Base-by-base conservation (phyloP, 2,329 filamentous ascomycete species). In the Aureobasidium pullulans region DNA sequence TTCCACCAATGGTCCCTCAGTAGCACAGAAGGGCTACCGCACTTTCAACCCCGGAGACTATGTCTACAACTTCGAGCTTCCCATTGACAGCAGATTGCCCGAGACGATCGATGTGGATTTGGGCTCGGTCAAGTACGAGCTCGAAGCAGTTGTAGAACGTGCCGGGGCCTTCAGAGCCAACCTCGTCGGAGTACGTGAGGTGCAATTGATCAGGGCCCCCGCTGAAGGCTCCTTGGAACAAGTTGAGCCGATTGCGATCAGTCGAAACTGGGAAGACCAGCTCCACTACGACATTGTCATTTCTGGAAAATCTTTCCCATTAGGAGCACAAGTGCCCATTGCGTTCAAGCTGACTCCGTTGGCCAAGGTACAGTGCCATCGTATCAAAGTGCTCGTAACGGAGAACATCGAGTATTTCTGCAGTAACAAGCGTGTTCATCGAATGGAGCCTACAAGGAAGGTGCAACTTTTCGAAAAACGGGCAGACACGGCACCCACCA, bases 241-340 rank as follows among this genome's bases (percentile, higher is more conserved):
- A 72, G 87, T 91, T 29, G 92, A 96, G 70, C 92, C 92, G 2
- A 96, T 96, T 67, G 93, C 91, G 10, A 96, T 96, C 68, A 93
- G 89, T 64, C 81, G 92, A 19, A 91, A 90, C 63, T 96, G 92
- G 92, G 92, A 96, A 70, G 91, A 96, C 66, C 92, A 96, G 69
- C 78, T 96, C 34, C 90, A 95, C 68, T 96, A 96, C 74, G 92
- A 96, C 68, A 96, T 96, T 66, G 87, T 96, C 70, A 96, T 96
- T 58, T 96, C 91, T 1, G 92, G 92, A 58, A 96, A 96, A 79
- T 95, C 91, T 0, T 96, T 96, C 62, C 90, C 92, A 0, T 82
- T 96, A 19, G 92, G 92, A 15, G 83, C 88, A 40, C 89, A 89
- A 67, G 90, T 96, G 15, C 92, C 92, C 1, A 94, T 96, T 61